Evolutionary conservation across 352 stramenopile species (phyloP), one percentile per base, ranked within the genome.

Genomic region (Globisporangium paroecandrum): DNA sequence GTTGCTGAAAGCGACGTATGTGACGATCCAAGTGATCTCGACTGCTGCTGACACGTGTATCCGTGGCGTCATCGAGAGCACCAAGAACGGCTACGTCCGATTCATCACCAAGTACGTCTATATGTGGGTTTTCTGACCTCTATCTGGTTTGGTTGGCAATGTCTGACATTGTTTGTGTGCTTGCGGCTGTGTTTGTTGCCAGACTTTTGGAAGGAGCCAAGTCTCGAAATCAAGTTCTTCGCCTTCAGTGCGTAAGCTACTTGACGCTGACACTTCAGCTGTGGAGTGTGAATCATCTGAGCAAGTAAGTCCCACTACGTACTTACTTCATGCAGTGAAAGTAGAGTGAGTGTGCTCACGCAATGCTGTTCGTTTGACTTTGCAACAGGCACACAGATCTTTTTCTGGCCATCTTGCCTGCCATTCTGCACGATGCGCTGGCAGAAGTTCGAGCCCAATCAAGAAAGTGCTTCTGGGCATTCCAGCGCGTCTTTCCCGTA

Each of bases 11-110:
- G 81, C 83, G 15, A 93, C 86, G n/a, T 93, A 89, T 58, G 85
- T 95, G n/a, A 95, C 86, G 27, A 95, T 95, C 22, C 82, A 91
- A 65, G 81, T 95, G 32, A 89, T 95, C 34, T 93, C 88, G 24
- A 93, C 84, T 6, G 67, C 88, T 47, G 87, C 88, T 4, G 82
- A 94, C 59, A 72, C 79, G 18, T 91, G 77, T 1, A 87, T 95
- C 60, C 83, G 82, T 59, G 79, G 71, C 2, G 85, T 95, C n/a
- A 85, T 95, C 36, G 72, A 88, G 56, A 92, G 84, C 70, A 93
- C 85, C 0, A 83, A 73, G 55, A 89, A 80, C 55, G 88, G 88
- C 13, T 95, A 92, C 69, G 70, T 71, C 38, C 81, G 85, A 20
- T 71, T 93, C 29, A 87, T 93, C 58, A 74, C 73, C 47, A 95